Percentiles rank a stretch among this genome's conserved stretches.
phyloP scores from a whole-genome alignment of 1,284 basidiomycete species.

The Grifola frondosa region DNA sequence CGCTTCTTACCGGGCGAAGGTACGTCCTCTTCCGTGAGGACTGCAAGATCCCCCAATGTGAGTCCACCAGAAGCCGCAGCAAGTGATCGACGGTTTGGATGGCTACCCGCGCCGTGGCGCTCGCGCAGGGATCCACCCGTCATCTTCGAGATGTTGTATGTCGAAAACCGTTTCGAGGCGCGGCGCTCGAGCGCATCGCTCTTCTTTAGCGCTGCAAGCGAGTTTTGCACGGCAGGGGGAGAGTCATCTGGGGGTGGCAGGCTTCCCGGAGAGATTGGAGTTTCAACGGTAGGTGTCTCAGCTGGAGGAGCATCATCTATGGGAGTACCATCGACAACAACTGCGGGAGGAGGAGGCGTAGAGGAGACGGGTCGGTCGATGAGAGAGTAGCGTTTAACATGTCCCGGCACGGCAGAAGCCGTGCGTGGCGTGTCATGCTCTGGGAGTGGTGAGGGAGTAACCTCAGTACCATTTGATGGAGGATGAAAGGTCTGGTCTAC shows the following conservation, averaged over 20 bases:
- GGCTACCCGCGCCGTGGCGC: conserved; percentile 34
- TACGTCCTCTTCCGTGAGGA: conserved; percentile 64
- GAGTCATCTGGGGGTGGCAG: conserved; percentile 17
- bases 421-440: conserved; percentile 22
- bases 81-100: conserved; percentile 63
- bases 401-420: conserved; percentile 47
- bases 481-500: conserved; percentile 20
- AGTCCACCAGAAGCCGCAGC: conserved; percentile 54
- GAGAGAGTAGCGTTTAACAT: conserved; percentile 75
- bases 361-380: conserved; percentile 57
- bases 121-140: conserved; percentile 54
- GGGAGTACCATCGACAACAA: conserved; percentile 56
- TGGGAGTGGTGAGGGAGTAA: conserved; percentile 8
- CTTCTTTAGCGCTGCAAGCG: conserved; percentile 86
- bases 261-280: conserved; percentile 14
- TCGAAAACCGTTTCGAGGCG: conserved; percentile 95
- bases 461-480: conserved; percentile 11
- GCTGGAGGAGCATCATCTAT: conserved; percentile 22
- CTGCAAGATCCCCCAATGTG: conserved; percentile 66
- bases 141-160: conserved; percentile 96
- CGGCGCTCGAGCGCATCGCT: conserved; percentile 87
- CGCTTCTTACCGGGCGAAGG: conserved; percentile 25
- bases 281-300: conserved; percentile 15
- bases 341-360: conserved; percentile 27
- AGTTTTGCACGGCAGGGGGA: conserved; percentile 72